Evolutionary conservation across 306 rosid genomes (phyloP).

Genomic region (Calophaca sinica): DNA sequence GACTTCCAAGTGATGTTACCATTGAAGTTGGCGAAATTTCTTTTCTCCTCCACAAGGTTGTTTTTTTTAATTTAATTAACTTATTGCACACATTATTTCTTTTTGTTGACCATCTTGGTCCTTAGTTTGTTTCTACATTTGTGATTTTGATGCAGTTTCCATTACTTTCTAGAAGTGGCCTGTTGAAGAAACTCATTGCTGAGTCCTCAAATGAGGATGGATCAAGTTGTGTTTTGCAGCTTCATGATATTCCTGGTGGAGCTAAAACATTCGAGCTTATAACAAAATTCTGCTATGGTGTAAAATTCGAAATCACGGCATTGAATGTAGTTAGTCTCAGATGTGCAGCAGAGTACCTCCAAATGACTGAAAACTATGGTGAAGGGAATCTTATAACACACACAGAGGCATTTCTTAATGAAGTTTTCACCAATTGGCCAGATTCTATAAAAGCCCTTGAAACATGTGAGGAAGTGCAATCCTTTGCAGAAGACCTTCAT

Average conservation of each 20-base stretch:
- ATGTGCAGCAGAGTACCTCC: constrained; percentile 86
- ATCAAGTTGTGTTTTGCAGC: constrained; percentile 61
- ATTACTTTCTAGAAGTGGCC: constrained; percentile 87
- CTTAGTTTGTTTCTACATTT: constrained; percentile 36
- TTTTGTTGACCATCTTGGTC: not conserved
- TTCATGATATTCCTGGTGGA: constrained; percentile 79
- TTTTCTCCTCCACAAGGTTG: constrained; percentile 88
- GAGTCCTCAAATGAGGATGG: constrained; percentile 62
- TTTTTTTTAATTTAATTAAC: not conserved
- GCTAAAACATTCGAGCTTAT: constrained; percentile 75
- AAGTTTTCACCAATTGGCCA: constrained; percentile 67
- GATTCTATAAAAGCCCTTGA: constrained; percentile 74
- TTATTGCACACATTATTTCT: not conserved
- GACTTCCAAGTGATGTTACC: constrained; percentile 81
- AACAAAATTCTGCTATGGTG: constrained; percentile 72
- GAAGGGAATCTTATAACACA: constrained; percentile 68
- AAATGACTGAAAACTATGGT: constrained; percentile 77
- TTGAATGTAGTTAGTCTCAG: constrained; percentile 75
- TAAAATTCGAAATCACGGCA: constrained; percentile 65
- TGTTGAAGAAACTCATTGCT: constrained; percentile 73
- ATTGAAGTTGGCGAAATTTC: constrained; percentile 81
- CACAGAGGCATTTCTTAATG: constrained; percentile 67
- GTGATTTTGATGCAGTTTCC: constrained; percentile 76
- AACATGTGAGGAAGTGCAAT: constrained; percentile 70
- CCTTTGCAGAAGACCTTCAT: constrained; percentile 71